Conservation (phyloP, 2,329 filamentous ascomycete genomes). For the Ascochyta clinopodiicola region DNA sequence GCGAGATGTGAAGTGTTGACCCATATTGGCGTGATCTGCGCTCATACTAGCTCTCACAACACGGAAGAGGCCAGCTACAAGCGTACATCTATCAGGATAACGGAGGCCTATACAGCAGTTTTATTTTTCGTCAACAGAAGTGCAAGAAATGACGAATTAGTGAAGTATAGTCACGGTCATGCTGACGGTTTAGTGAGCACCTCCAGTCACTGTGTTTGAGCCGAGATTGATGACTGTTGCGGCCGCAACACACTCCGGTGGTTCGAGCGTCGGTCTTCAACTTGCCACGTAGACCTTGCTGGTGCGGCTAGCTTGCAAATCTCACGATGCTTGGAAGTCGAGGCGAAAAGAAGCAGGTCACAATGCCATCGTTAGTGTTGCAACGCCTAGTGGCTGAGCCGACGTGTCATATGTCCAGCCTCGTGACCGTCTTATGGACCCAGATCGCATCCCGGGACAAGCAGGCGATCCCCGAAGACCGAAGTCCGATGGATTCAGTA, state of each 20-base stretch:
- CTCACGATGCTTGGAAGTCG: constrained; percentile 22
- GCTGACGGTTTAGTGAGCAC: no score
- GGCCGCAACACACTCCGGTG: no score
- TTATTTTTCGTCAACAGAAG: no score
- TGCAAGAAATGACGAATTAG: no score
- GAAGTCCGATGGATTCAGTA: constrained; percentile 23
- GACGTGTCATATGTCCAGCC: constrained; percentile 33
- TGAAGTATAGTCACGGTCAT: no score
- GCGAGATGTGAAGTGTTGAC: neutral
- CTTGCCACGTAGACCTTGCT: constrained; percentile 9
- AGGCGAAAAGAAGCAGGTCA: constrained; percentile 39
- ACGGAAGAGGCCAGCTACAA: no score
- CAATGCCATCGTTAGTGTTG: constrained; percentile 41
- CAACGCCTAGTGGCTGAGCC: constrained; percentile 32
- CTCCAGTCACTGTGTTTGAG: no score
- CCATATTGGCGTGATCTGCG: neutral
- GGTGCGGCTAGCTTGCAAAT: constrained; percentile 13
- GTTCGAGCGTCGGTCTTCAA: no score
- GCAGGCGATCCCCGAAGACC: constrained; percentile 21
- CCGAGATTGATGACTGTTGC: no score
- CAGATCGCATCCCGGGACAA: constrained; percentile 25
- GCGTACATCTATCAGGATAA: no score
- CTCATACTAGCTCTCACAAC: neutral
- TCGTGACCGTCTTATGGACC: constrained; percentile 30
- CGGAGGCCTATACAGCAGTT: no score